Conservation (phyloP, 768 basidiomycete species). For the Trametes villosa region DNA sequence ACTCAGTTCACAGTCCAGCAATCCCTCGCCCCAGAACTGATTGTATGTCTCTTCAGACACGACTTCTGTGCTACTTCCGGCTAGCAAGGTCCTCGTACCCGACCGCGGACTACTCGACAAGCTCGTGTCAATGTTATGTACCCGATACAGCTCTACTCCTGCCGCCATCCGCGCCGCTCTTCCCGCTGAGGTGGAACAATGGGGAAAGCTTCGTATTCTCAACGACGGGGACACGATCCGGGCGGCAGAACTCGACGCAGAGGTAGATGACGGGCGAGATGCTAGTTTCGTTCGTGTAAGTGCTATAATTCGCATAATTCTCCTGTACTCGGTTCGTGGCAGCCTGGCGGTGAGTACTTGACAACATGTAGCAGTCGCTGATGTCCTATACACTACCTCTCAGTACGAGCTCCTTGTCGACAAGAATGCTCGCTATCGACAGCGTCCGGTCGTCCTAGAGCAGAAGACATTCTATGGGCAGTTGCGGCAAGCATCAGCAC, state of each 20-base stretch:
- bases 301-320: background rate
- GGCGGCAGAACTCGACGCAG: background rate
- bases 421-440: slow-evolving; percentile 38
- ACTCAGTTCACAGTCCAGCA: background rate
- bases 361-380: too few relatives aligned
- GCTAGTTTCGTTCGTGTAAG: background rate
- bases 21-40: too few relatives aligned
- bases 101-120: background rate
- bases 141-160: background rate
- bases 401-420: slow-evolving; percentile 34
- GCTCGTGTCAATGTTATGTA: background rate
- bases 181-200: slow-evolving; percentile 21
- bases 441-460: slow-evolving; percentile 31
- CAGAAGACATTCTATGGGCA: slow-evolving; percentile 37
- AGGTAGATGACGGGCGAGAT: background rate
- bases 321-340: background rate
- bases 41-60: background rate
- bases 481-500: too few relatives aligned
- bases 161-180: background rate
- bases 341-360: too few relatives aligned
- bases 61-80: background rate
- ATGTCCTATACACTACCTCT: background rate
- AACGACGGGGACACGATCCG: slow-evolving; percentile 37
- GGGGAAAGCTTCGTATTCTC: slow-evolving; percentile 31
- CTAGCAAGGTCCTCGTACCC: background rate